Evolutionary conservation across 352 stramenopile genomes (phyloP).

Genomic region (Phytophthora pisi): DNA sequence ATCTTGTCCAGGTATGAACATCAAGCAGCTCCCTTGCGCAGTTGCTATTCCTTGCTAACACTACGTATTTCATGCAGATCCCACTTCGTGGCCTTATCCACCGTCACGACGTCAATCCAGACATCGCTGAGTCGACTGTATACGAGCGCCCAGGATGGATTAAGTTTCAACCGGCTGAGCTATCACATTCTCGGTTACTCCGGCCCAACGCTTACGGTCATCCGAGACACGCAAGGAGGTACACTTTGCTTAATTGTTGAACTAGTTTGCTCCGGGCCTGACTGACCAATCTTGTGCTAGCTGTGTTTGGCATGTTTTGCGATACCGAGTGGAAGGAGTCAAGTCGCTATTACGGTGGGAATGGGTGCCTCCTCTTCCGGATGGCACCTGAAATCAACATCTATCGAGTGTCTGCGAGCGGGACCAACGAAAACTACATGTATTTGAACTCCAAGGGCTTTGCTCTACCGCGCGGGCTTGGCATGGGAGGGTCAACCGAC

Average conservation of each 20-base stretch:
- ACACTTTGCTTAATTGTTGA: not conserved
- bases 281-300: conserved; percentile 32
- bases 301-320: conserved; percentile 87
- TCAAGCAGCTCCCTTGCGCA: too few relatives aligned
- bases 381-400: conserved; percentile 65
- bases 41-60: not conserved
- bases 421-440: conserved; percentile 77
- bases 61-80: conserved; percentile 38
- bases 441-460: conserved; percentile 89
- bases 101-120: conserved; percentile 64
- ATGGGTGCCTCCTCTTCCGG: conserved; percentile 83
- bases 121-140: conserved; percentile 68
- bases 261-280: not conserved
- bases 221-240: conserved; percentile 73
- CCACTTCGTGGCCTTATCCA: conserved; percentile 69
- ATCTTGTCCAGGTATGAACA: conserved; percentile 69
- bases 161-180: conserved; percentile 86
- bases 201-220: conserved; percentile 71
- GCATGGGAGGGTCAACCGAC: conserved; percentile 77
- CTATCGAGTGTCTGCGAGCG: conserved; percentile 56
- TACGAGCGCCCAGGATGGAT: conserved; percentile 77
- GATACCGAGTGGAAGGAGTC: conserved; percentile 88
- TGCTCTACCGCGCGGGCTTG: conserved; percentile 71
- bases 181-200: conserved; percentile 86
- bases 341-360: conserved; percentile 80